Evolutionary conservation across 192 early-diverging fungal genomes (phyloP).

Genomic region (Spizellomyces sp.): DNA sequence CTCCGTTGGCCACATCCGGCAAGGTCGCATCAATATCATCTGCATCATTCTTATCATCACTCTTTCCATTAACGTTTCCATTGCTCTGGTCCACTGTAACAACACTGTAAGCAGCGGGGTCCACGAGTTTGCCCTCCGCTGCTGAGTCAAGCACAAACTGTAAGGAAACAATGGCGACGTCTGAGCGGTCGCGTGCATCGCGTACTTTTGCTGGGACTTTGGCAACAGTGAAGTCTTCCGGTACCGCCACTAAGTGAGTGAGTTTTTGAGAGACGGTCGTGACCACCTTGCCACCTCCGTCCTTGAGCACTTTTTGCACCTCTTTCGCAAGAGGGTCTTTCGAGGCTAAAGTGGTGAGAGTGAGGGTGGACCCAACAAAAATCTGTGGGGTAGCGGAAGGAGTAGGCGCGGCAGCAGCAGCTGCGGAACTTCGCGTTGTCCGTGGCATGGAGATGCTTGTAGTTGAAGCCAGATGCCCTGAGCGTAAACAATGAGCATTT

Average conservation of each 20-base stretch:
- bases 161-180: constrained; percentile 14
- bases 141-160: constrained; percentile 12
- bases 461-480: too few relatives aligned
- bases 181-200: constrained; percentile 1
- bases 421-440: too few relatives aligned
- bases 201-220: constrained; percentile 17
- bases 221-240: constrained; percentile 8
- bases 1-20: background rate
- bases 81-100: too few relatives aligned
- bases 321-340: too few relatives aligned
- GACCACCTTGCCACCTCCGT: too few relatives aligned
- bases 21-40: constrained; percentile 1
- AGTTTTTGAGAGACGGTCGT: constrained; percentile 5
- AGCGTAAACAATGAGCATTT: too few relatives aligned
- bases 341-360: too few relatives aligned
- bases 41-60: background rate
- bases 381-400: too few relatives aligned
- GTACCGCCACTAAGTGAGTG: constrained; percentile 24
- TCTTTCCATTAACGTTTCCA: background rate
- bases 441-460: too few relatives aligned
- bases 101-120: constrained; percentile 5
- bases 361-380: too few relatives aligned
- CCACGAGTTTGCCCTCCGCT: constrained; percentile 3
- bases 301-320: too few relatives aligned
- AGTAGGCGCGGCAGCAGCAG: too few relatives aligned